Conservation (phyloP, 805 yeast genomes). For the Peterozyma toletana region DNA sequence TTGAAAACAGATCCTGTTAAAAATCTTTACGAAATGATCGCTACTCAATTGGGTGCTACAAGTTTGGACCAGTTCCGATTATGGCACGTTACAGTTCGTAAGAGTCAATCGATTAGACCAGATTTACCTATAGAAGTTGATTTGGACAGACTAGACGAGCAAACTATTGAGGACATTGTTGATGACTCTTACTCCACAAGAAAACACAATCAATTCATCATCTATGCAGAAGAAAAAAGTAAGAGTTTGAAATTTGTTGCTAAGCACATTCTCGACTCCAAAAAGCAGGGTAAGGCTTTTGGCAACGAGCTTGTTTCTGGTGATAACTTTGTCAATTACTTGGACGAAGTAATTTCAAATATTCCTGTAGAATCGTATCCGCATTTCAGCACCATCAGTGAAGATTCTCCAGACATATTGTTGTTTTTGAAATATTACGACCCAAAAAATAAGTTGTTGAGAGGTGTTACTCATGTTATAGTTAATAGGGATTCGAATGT, state of each 20-base stretch:
- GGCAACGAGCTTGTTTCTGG: conserved; percentile 4
- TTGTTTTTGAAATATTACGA: conserved; percentile 66
- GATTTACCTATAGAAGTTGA: conserved; percentile 30
- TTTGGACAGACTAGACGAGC: conserved; percentile 19
- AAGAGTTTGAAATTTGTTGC: conserved; percentile 30
- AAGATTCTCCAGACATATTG: conserved; percentile 22
- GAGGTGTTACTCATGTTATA: conserved; percentile 57
- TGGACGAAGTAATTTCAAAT: conserved; percentile 12
- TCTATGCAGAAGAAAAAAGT: conserved; percentile 59
- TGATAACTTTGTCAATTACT: conserved; percentile 8
- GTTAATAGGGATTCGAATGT: conserved; percentile 43
- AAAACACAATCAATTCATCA: conserved; percentile 37
- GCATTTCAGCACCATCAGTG: conserved; percentile 16
- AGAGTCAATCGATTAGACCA: conserved; percentile 66
- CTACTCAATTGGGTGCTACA: conserved; percentile 31
- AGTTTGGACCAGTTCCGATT: conserved; percentile 37
- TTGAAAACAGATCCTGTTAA: conserved; percentile 48
- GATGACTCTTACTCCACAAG: conserved; percentile 37
- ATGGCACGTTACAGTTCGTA: conserved; percentile 60
- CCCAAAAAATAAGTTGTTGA: conserved; percentile 38
- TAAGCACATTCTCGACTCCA: conserved; percentile 11
- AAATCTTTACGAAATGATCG: conserved; percentile 43
- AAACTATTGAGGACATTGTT: conserved; percentile 46
- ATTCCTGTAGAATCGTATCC: conserved; percentile 8
- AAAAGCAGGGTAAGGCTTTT: background rate